Base-by-base conservation (phyloP, 1,139 yeast genomes). In the Pichia sp. region DNA sequence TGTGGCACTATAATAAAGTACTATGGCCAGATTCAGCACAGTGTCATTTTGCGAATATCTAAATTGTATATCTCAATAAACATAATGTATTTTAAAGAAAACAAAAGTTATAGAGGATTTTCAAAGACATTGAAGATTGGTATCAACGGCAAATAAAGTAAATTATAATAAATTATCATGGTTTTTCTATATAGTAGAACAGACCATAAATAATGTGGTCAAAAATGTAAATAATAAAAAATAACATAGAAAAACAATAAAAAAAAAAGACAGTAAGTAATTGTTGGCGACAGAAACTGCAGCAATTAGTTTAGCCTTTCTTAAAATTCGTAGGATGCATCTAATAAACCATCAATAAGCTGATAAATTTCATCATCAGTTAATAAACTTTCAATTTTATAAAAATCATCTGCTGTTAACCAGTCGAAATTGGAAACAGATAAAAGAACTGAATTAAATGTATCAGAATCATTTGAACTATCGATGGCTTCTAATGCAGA, bases 351-450 rank as follows among this genome's bases (percentile, higher is more conserved):
- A 22, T 32, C 15, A 30, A 47, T 24, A 25, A 45, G 22, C 6
- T 35, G 36, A 18, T 20, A 5, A 20, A 27, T 13, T 39, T 48
- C 51, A 2, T 39, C 46, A 4, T 43, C 39, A n/a, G 13, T 23
- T 12, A 50, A 35, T 6, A 36, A n/a, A 13, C 16, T 15, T n/a
- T 45, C 46, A 26, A 50, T 22, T 39, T 48, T 44, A 26, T 5
- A n/a, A 6, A 41, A 3, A 13, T 50, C 52, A 18, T 50, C 46
- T 7, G 34, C 7, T 3, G 46, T 16, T 18, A 48, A 25, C 42
- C 48, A 46, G 12, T 42, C 44, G 11, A 47, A 15, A 13, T 38
- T 39, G 7, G 24, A 45, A 27, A 43, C n/a, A 11, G 39, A 25
- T 15, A 43, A 39, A 12, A 46, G 42, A 3, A 41, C 26, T 23